Percentiles rank a stretch among this genome's conserved stretches.
Conservation (phyloP, 1,284 basidiomycete genomes). For the Leccinum angustisporum region DNA sequence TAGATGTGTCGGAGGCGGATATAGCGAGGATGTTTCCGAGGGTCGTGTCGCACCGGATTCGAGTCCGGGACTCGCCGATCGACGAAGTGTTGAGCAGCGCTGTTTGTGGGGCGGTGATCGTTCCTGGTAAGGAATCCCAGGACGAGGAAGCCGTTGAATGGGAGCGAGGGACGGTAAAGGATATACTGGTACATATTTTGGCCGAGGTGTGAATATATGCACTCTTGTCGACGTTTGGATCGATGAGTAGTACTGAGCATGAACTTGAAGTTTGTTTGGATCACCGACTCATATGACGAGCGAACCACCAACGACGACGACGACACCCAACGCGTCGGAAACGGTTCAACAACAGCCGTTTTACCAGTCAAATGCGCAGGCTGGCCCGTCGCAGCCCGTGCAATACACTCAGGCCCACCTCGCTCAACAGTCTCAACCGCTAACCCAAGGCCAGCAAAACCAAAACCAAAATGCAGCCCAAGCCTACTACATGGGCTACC, state of each 20-base stretch:
- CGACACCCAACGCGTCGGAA: constrained; percentile 16
- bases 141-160: constrained; percentile 20
- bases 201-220: constrained; percentile 44
- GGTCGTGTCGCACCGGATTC: constrained; percentile 67
- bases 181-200: constrained; percentile 56
- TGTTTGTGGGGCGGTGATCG: constrained; percentile 48
- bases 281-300: constrained; percentile 21
- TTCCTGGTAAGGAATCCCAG: constrained; percentile 25
- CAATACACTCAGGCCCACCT: constrained; percentile 24
- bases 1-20: constrained; percentile 71
- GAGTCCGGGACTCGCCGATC: constrained; percentile 62
- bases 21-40: constrained; percentile 67
- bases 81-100: constrained; percentile 66
- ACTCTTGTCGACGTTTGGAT: background rate
- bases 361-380: constrained; percentile 13
- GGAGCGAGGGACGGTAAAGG: constrained; percentile 52
- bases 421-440: constrained; percentile 19
- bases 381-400: constrained; percentile 17
- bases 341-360: constrained; percentile 13
- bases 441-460: constrained; percentile 17
- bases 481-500: constrained; percentile 35
- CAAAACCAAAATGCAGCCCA: constrained; percentile 26
- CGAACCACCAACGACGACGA: background rate
- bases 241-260: background rate
- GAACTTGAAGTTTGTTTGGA: background rate